Base-by-base conservation (phyloP, 2,329 filamentous ascomycete genomes). In the Ophioceras dolichostomum region DNA sequence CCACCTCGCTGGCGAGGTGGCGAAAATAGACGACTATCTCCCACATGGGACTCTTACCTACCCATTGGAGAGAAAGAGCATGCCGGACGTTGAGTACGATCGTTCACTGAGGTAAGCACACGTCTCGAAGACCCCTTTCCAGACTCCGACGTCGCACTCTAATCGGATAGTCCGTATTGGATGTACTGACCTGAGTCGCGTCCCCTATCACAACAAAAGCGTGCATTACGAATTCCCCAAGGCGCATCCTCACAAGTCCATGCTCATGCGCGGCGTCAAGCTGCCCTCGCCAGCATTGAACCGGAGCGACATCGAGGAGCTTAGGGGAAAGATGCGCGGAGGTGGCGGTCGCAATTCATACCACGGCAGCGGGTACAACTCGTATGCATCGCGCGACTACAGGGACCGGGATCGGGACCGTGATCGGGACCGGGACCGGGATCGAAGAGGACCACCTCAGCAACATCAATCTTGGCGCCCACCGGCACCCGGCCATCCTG, bases 91-190 rank as follows among this genome's bases (percentile, higher is more conserved):
- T 9, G 85, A 94, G 38, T 83, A 87, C 47, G 85, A 98, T 58
- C 77, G 81, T 41, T 91, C 86, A 21, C 74, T 96, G 46, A 87
- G 75, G 80, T 88, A 68, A n/a, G n/a, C n/a, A n/a, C n/a, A n/a
- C 38, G 37, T 34, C 36, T 12, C 19, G 26, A 35, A 9, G 9
- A 5, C 8, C 28, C 14, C 19, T 26, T n/a, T n/a, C n/a, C n/a
- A n/a, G n/a, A n/a, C n/a, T n/a, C n/a, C n/a, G n/a, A n/a, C n/a
- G n/a, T n/a, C n/a, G n/a, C n/a, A n/a, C n/a, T n/a, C n/a, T n/a
- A n/a, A n/a, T n/a, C n/a, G n/a, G n/a, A n/a, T n/a, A n/a, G n/a
- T n/a, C n/a, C n/a, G n/a, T n/a, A n/a, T n/a, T n/a, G n/a, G n/a
- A n/a, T n/a, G n/a, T n/a, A n/a, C n/a, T n/a, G n/a, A n/a, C n/a